Evolutionary conservation across 2,329 filamentous ascomycete species (phyloP), one percentile per base, ranked within the genome.

Genomic region (Colletotrichum orbiculare): DNA sequence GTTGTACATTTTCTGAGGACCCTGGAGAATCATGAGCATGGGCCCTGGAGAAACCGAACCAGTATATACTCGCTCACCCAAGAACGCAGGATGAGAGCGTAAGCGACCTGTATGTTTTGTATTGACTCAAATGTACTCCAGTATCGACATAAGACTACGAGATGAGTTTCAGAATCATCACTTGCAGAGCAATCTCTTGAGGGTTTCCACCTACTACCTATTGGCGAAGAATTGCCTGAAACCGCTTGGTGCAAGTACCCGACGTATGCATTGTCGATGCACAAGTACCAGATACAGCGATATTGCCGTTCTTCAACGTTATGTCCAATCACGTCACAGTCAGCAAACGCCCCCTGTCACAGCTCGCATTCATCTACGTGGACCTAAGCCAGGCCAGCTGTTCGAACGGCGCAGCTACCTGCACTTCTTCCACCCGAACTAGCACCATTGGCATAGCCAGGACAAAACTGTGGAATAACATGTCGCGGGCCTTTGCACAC

Each of bases 1-100:
- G 12, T 75, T 70, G 67, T 81, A 84, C 81, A 83, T 84, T 7
- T 17, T 60, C 17, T 33, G 17, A 11, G 10, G 35, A 45, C 12
- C 34, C 33, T 39, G 55, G 13, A 17, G 15, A 33, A 54, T 55
- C 9, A 53, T 60, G 50, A 60, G 64, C 54, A 60, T 50, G 60
- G 48, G 39, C 47, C 52, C 47, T 12, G 17, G 10, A 8, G 13
- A 35, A 34, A 49, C 7, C 25, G 43, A 43, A 37, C 15, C 25
- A 10, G 17, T 13, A 3, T 10, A 41, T 41, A 41, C 9, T 46
- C 43, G 25, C 43, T 33, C 43, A 46, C 25, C 25, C 4, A 25
- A 25, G 25, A 25, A 25, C 25, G 25, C 25, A 25, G 25, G 25
- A 25, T 25, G 25, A 25, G 25, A 25, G 3, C 4, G 25, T 5